Evolutionary conservation across 1,284 basidiomycete species (phyloP), one percentile per base, ranked within the genome.

Genomic region (Heterobasidion irregulare): DNA sequence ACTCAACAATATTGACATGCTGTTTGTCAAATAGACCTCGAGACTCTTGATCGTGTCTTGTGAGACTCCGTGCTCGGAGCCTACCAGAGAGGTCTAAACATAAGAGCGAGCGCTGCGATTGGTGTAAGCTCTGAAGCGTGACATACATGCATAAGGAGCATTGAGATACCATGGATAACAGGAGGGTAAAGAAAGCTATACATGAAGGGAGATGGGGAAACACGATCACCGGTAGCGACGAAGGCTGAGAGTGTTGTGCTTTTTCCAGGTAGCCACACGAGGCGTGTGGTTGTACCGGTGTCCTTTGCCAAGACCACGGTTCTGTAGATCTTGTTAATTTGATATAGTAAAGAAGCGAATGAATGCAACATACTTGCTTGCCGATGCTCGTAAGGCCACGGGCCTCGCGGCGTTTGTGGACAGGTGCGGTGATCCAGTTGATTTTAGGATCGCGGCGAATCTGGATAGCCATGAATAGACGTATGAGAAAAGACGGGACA

Each of bases 351-450:
- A 52, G 55, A 54, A 43, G 59, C 26, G 26, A 26, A 26, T 6
- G 26, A 26, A 26, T 26, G 26, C 26, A 26, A 47, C 78, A 13
- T 58, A 91, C 84, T 80, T 94, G 88, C 78, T 98, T 98, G 70
- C 96, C 96, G 63, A 92, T 86, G 69, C 87, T 86, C 68, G 97
- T 99, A 65, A 99, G 93, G 65, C 97, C 97, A 72, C 97, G 93
- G 64, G 92, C 83, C 76, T 99, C 97, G 70, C 97, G 89, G 72
- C 89, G 93, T 80, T 98, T 99, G 89, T 99, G 97, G 56, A 99
- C 96, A 32, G 96, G 89, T 75, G 96, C 94, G 70, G 82, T 80
- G 76, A 99, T 99, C 96, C 95, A 98, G 88, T 93, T 98, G 81
- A 99, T 98, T 66, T 94, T 84, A 61, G 96, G 77, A 71, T 99